Evolutionary conservation across 2,329 filamentous ascomycete species (phyloP), one percentile per base, ranked within the genome.

Genomic region (Exophiala sideris): DNA sequence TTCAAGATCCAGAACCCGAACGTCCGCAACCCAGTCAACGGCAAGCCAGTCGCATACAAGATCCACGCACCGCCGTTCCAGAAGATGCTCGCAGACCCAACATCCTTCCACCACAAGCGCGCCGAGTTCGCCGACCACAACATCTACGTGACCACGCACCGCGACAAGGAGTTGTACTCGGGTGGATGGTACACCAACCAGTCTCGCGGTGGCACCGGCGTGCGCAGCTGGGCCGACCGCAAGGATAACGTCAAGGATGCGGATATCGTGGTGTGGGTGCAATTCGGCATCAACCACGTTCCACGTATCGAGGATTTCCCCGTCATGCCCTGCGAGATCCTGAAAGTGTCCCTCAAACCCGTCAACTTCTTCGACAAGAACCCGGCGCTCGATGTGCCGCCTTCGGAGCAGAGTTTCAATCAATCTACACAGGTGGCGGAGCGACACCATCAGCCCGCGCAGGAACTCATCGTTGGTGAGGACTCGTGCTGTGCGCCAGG

Each of bases 301-400:
- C 82, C 83, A 0, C 73, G 83, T 5, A 75, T 81, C 20, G 84
- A 86, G 64, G 84, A 87, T 64, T 87, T 86, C 69, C 84, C 84
- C 1, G 80, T 87, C 38, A 87, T 87, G 84, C 84, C 84, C 0
- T 79, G 77, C 62, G 84, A 87, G 65, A 68, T 71, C 14, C 68
- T 76, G 52, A 74, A 71, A 49, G 71, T 79, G 10, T 72, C 71
- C 64, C 62, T 80, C 32, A 74, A 76, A 57, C 76, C 77, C 1
- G 75, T 76, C 45, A 77, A 78, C 29, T 80, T 80, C 66, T 79
- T 79, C 60, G 72, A 72, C n/a, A 73, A 72, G 64, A 79, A 79
- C 54, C 77, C 77, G 1, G 76, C 75, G 7, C 59, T 79, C 34
- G 74, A 76, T 60, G 74, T 77, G 2, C 73, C 74, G 7, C 69